These are phyloP conservation scores for Starmerella tilneyi DNA, from an alignment of 805 yeast species.

Conservation along the genomic window DNA sequence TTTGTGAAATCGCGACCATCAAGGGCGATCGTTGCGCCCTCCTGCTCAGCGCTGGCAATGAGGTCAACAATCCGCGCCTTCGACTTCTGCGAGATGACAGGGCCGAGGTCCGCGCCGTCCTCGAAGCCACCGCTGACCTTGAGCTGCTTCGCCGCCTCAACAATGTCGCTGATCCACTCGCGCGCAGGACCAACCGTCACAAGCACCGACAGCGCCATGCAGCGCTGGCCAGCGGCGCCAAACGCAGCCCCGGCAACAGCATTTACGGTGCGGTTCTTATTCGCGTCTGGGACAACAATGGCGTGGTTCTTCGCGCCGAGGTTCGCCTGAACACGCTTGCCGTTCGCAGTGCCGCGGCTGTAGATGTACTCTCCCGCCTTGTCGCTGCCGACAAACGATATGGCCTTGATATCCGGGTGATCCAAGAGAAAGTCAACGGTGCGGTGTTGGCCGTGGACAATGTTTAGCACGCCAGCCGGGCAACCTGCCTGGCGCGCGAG, in stretches of 20 bases:
- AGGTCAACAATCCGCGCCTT: constrained; percentile 46
- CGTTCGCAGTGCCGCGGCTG: constrained; percentile 52
- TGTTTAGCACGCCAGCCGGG: constrained; percentile 62
- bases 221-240: constrained; percentile 79
- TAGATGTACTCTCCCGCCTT: constrained; percentile 68
- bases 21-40: constrained; percentile 52
- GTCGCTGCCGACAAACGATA: constrained; percentile 72
- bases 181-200: constrained; percentile 60
- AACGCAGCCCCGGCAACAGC: constrained; percentile 67
- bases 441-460: constrained; percentile 63
- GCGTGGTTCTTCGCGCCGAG: constrained; percentile 74
- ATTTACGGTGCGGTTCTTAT: constrained; percentile 50
- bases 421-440: constrained; percentile 61
- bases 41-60: constrained; percentile 46
- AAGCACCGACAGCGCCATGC: constrained; percentile 67
- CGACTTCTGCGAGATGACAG: constrained; percentile 55
- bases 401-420: constrained; percentile 65
- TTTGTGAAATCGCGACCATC: constrained; percentile 51
- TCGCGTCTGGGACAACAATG: constrained; percentile 62
- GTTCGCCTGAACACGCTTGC: constrained; percentile 68
- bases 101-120: constrained; percentile 54
- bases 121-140: constrained; percentile 60
- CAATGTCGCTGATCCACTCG: constrained; percentile 53
- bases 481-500: constrained; percentile 63
- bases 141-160: constrained; percentile 46